A percentile compares a stretch with the other conserved stretches of the same genome.
These are phyloP conservation scores for Periconia digitata DNA, from an alignment of 2,329 filamentous ascomycete species.

Conservation along the genomic window DNA sequence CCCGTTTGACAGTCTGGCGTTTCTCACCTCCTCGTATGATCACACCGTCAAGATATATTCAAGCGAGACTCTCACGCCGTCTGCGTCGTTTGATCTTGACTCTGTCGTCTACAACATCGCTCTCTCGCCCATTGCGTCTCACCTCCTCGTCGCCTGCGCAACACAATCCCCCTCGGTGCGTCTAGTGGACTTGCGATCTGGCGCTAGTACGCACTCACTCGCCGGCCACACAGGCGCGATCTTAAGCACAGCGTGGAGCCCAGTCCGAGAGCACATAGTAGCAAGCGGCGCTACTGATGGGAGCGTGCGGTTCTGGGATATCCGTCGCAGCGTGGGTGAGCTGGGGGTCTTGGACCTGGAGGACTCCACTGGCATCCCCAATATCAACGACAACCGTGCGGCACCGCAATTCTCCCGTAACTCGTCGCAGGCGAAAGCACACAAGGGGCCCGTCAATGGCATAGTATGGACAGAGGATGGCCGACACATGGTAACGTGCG, in stretches of 20 bases:
- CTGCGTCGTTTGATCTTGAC: slow-evolving; percentile 68
- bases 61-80: slow-evolving; percentile 61
- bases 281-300: slow-evolving; percentile 86
- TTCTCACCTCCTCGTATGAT: slow-evolving; percentile 77
- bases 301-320: slow-evolving; percentile 81
- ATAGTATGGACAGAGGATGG: slow-evolving; percentile 83
- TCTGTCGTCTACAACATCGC: slow-evolving; percentile 76
- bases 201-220: slow-evolving; percentile 61
- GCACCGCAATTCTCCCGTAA: slow-evolving; percentile 38
- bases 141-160: slow-evolving; percentile 82
- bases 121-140: slow-evolving; percentile 69
- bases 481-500: slow-evolving; percentile 73
- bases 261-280: slow-evolving; percentile 74
- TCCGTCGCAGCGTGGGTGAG: slow-evolving; percentile 74
- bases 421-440: slow-evolving; percentile 57
- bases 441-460: slow-evolving; percentile 81
- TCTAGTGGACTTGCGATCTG: slow-evolving; percentile 82
- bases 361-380: slow-evolving; percentile 71
- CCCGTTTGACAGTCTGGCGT: slow-evolving; percentile 73
- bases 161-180: slow-evolving; percentile 84
- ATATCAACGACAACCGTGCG: slow-evolving; percentile 43
- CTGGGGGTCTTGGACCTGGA: slow-evolving; percentile 82
- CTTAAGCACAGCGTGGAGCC: slow-evolving; percentile 75
- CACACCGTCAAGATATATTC: slow-evolving; percentile 75
- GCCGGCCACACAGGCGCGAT: slow-evolving; percentile 57